Percentiles rank a stretch among this genome's conserved stretches.
These are phyloP conservation scores for Sporothrix curviconia DNA, from an alignment of 2,329 filamentous ascomycete genomes.

Conservation along the genomic window DNA sequence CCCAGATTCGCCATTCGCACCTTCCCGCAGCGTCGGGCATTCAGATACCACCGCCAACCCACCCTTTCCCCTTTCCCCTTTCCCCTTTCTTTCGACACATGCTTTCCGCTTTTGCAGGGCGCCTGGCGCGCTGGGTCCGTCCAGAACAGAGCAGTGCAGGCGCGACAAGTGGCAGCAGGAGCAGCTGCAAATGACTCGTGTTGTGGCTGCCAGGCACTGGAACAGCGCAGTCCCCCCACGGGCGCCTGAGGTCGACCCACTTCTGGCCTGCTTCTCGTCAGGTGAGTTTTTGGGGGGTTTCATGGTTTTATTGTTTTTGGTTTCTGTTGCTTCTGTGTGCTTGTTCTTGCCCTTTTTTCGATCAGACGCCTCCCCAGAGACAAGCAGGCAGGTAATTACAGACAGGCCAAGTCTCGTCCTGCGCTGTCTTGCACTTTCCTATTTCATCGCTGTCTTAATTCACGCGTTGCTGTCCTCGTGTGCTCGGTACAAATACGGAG, in stretches of 20 bases:
- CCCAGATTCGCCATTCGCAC: background rate
- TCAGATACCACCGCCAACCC: no score
- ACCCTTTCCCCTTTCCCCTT: background rate
- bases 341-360: background rate
- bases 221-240: slow-evolving; percentile 14
- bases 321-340: background rate
- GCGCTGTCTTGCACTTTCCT: background rate
- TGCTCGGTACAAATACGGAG: no score
- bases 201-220: background rate
- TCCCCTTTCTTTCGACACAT: slow-evolving; percentile 1
- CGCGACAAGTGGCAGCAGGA: background rate
- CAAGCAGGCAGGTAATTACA: no score
- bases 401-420: background rate
- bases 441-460: background rate
- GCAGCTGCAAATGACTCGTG: background rate
- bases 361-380: no score
- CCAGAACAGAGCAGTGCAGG: background rate
- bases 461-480: background rate
- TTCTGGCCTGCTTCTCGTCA: slow-evolving; percentile 17
- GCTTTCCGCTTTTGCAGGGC: slow-evolving; percentile 9
- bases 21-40: background rate
- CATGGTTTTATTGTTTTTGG: background rate
- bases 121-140: slow-evolving; percentile 4
- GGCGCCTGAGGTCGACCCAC: slow-evolving; percentile 15
- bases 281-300: slow-evolving; percentile 17